phyloP scores from a whole-genome alignment of 2,329 filamentous ascomycete genomes.

The Catunica adiposa region DNA sequence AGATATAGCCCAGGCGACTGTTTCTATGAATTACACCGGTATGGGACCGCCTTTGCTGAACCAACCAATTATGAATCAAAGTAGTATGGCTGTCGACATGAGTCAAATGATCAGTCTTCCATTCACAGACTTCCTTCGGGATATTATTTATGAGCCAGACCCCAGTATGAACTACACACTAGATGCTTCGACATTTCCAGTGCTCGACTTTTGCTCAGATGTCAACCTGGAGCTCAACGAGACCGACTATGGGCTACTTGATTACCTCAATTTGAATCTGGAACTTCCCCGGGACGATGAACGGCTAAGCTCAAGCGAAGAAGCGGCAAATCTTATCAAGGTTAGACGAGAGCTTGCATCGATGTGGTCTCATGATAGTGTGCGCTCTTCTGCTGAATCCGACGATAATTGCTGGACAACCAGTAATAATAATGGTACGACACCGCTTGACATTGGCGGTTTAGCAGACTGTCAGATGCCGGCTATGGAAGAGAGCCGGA shows the following conservation, averaged over 20 bases:
- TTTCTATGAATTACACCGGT: neutral
- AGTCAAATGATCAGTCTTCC: conserved; percentile 19
- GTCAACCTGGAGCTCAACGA: conserved; percentile 34
- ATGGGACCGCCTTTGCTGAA: neutral
- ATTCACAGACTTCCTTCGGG: conserved; percentile 35
- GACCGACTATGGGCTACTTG: conserved; percentile 33
- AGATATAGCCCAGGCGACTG: neutral
- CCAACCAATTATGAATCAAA: neutral
- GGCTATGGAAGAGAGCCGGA: conserved; percentile 25
- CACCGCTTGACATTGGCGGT: conserved; percentile 22
- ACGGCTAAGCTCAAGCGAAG: conserved; percentile 29
- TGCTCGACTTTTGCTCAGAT: conserved; percentile 35
- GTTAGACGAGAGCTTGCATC: conserved; percentile 10
- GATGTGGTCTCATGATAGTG: conserved; percentile 8
- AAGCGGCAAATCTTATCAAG: conserved; percentile 17
- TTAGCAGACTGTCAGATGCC: conserved; percentile 15
- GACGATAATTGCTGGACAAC: conserved; percentile 29
- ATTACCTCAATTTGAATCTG: conserved; percentile 17
- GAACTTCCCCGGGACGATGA: conserved; percentile 2
- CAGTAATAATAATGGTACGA: conserved; percentile 18
- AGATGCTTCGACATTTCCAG: conserved; percentile 27
- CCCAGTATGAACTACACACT: conserved; percentile 21
- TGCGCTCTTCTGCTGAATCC: conserved; percentile 19
- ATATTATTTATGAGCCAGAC: conserved; percentile 33
- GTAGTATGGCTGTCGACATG: neutral